Conservation (phyloP, 768 basidiomycete genomes). For the Fibroporia radiculosa region DNA sequence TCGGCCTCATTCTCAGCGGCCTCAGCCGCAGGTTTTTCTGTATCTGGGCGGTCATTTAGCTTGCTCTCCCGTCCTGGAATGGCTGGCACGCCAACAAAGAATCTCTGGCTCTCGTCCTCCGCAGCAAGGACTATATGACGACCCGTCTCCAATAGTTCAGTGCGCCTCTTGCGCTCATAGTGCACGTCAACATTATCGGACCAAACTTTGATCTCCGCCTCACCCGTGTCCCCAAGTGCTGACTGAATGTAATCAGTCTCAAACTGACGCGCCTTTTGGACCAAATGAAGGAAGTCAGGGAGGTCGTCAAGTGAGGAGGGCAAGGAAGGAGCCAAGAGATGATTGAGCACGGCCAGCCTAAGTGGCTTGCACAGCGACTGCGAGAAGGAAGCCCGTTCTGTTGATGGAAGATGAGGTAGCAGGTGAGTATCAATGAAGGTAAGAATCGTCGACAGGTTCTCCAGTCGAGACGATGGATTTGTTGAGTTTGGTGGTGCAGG, state of each 20-base stretch:
- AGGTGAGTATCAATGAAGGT: slow-evolving; percentile 56
- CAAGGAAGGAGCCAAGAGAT: slow-evolving; percentile 61
- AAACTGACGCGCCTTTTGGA: slow-evolving; percentile 52
- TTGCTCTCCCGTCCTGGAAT: not conserved
- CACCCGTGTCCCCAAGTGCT: slow-evolving; percentile 43
- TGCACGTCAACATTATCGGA: slow-evolving; percentile 57
- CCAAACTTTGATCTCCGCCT: slow-evolving; percentile 60
- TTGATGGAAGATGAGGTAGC: slow-evolving; percentile 45
- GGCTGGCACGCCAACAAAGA: slow-evolving; percentile 22
- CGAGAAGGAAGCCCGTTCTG: slow-evolving; percentile 40
- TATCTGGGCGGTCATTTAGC: not conserved
- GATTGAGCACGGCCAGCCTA: slow-evolving; percentile 51
- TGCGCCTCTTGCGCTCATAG: slow-evolving; percentile 72
- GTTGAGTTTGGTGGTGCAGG: slow-evolving; percentile 36
- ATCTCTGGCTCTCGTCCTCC: slow-evolving; percentile 31
- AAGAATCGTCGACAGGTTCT: slow-evolving; percentile 48
- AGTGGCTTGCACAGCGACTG: slow-evolving; percentile 54
- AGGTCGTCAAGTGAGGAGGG: slow-evolving; percentile 57
- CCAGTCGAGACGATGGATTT: slow-evolving; percentile 35
- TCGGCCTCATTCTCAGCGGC: slow-evolving; percentile 16
- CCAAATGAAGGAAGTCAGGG: slow-evolving; percentile 51
- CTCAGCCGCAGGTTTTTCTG: slow-evolving; percentile 1
- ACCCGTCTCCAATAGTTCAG: slow-evolving; percentile 55
- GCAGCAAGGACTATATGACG: slow-evolving; percentile 44
- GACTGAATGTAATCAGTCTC: slow-evolving; percentile 49